These are phyloP conservation scores for Stephania yunnanensis DNA, from an alignment of 164 flowering plant species.

Conservation along the genomic window DNA sequence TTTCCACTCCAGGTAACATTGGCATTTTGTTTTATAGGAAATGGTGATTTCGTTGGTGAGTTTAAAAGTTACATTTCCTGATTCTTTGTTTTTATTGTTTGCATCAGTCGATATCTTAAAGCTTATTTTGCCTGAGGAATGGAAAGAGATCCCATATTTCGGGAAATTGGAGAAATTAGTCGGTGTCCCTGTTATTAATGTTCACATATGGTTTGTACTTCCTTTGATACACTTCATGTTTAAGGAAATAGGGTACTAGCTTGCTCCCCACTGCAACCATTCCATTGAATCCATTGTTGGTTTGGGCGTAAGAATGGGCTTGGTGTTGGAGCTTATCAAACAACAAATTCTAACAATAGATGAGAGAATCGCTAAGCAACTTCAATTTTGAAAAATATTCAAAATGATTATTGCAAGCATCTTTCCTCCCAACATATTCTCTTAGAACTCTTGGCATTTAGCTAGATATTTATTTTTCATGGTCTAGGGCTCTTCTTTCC, in stretches of 20 bases:
- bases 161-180: constrained; percentile 82
- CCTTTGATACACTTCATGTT: neutral
- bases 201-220: constrained; percentile 86
- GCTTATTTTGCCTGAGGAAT: constrained; percentile 81
- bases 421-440: too few species aligned
- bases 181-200: constrained; percentile 96
- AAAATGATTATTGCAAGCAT: too few species aligned
- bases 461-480: neutral
- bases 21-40: neutral
- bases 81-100: constrained; percentile 13
- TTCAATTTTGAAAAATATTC: neutral
- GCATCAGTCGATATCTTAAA: constrained; percentile 82
- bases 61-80: constrained; percentile 1
- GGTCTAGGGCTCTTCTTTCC: neutral
- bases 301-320: too few species aligned
- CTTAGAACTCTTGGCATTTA: neutral
- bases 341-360: too few species aligned
- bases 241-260: neutral
- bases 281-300: neutral
- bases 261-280: neutral
- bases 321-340: too few species aligned
- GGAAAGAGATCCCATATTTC: constrained; percentile 85
- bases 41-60: neutral
- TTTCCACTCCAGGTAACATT: constrained; percentile 80
- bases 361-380: too few species aligned